Evolutionary conservation across 2,329 filamentous ascomycete species (phyloP), one percentile per base, ranked within the genome.

Genomic region (Hymenoscyphus linearis): DNA sequence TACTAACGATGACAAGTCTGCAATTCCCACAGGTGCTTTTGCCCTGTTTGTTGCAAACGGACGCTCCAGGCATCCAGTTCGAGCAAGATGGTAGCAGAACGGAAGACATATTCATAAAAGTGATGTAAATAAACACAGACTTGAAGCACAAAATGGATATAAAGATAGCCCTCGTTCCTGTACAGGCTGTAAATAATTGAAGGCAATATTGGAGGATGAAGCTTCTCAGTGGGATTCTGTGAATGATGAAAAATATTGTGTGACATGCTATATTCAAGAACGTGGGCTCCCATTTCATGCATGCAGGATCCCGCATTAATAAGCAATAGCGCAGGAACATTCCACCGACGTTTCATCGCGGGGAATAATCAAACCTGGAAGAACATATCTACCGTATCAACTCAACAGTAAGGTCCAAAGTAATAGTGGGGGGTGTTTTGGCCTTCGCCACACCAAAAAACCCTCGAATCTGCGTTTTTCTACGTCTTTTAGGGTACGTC

Each of bases 1-100:
- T 58, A 52, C 57, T 50, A 25, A 58, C 57, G 25, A 58, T 25
- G 9, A 58, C 57, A 35, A 58, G 57, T 34, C 52, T 36, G 44
- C 57, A 58, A 25, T 52, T 52, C 18, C 18, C 44, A 50, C 57
- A 58, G n/a, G 22, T 36, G n/a, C 52, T 52, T 36, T 3, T 52
- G 44, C 57, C 57, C 37, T 36, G 27, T 58, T 18, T 36, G 18
- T 35, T 13, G 44, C 57, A 58, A 58, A 34, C 57, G 18, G 44
- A 35, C 14, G n/a, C 36, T 25, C 44, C 57, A 25, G 44, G 57
- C 10, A 34, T 34, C 57, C 57, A 52, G 44, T 58, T 58, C 22
- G 57, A 52, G 44, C 57, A 58, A 31, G 54, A 37, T 36, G 54
- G 54, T 56, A 22, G 54, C 22, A 56, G 27, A n/a, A 56, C n/a